Percentiles rank a stretch among this genome's conserved stretches.
These are phyloP conservation scores for Parastagonospora nodorum DNA, from an alignment of 2,329 filamentous ascomycete genomes.

Conservation along the genomic window DNA sequence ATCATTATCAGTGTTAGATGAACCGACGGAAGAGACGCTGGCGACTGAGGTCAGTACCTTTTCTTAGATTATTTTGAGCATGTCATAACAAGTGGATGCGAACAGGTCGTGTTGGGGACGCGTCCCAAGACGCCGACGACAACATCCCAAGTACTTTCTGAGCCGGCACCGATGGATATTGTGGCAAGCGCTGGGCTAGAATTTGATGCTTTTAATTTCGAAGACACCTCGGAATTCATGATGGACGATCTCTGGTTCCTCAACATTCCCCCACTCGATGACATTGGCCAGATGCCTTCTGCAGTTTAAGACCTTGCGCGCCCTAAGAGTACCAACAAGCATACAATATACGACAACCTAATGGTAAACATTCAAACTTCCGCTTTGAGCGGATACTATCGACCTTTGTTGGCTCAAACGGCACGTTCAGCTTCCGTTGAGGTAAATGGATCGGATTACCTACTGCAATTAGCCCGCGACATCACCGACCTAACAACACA, in stretches of 20 bases:
- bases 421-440: too few species aligned
- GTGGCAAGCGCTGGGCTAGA: constrained; percentile 7
- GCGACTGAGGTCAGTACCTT: constrained; percentile 15
- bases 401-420: too few species aligned
- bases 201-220: constrained; percentile 16
- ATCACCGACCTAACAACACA: too few species aligned
- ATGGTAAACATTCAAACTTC: too few species aligned
- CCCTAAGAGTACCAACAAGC: too few species aligned
- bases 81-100: neutral
- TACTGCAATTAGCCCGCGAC: too few species aligned
- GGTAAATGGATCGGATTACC: too few species aligned
- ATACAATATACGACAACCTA: too few species aligned
- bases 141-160: neutral
- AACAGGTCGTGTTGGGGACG: constrained; percentile 5
- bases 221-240: constrained; percentile 16
- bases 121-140: neutral
- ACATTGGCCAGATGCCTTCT: too few species aligned
- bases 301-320: too few species aligned
- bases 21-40: constrained; percentile 11
- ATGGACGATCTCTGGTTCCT: constrained; percentile 28
- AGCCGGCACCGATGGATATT: neutral
- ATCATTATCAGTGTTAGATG: constrained; percentile 23
- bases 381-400: too few species aligned
- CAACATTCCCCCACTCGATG: constrained; percentile 5
- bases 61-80: neutral